Percentiles rank a stretch among this genome's conserved stretches.
These are phyloP conservation scores for Plasmopara halstedii DNA, from an alignment of 352 stramenopile genomes.

Conservation along the genomic window DNA sequence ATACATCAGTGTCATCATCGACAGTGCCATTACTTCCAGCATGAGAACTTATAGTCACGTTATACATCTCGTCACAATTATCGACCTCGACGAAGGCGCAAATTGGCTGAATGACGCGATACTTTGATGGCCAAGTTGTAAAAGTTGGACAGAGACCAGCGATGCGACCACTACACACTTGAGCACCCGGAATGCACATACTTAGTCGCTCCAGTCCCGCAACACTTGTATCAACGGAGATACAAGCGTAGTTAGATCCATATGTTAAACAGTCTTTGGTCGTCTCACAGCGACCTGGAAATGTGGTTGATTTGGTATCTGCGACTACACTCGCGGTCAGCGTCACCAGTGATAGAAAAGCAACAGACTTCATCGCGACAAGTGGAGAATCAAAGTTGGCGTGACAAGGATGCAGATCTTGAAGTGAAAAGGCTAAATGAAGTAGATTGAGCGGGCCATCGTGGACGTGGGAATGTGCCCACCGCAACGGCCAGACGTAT, in stretches of 20 bases:
- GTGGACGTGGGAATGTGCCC: conserved; percentile 15
- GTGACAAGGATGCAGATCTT: conserved; percentile 9
- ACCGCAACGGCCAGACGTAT: conserved; percentile 8
- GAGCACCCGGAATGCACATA: conserved; percentile 52
- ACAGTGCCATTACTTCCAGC: conserved; percentile 21
- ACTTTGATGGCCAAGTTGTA: conserved; percentile 58
- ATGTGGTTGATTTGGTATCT: conserved; percentile 31
- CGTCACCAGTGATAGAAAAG: conserved; percentile 11
- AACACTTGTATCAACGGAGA: conserved; percentile 56
- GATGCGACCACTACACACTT: conserved; percentile 56
- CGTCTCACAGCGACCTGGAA: conserved; percentile 42
- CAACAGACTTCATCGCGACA: conserved; percentile 9
- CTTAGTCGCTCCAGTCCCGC: conserved; percentile 48
- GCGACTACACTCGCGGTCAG: conserved; percentile 10
- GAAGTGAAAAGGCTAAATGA: conserved; percentile 8
- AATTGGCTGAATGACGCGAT: conserved; percentile 59
- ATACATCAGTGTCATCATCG: conserved; percentile 11
- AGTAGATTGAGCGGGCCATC: not conserved
- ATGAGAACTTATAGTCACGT: conserved; percentile 25
- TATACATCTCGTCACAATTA: conserved; percentile 56
- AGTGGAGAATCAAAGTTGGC: not conserved
- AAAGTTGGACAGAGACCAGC: conserved; percentile 65
- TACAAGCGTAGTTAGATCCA: conserved; percentile 52
- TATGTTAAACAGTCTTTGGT: conserved; percentile 49
- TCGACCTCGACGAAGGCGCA: conserved; percentile 54